Evolutionary conservation across 129 eudicot species (phyloP), one percentile per base, ranked within the genome.

Genomic region (Daucus carota): DNA sequence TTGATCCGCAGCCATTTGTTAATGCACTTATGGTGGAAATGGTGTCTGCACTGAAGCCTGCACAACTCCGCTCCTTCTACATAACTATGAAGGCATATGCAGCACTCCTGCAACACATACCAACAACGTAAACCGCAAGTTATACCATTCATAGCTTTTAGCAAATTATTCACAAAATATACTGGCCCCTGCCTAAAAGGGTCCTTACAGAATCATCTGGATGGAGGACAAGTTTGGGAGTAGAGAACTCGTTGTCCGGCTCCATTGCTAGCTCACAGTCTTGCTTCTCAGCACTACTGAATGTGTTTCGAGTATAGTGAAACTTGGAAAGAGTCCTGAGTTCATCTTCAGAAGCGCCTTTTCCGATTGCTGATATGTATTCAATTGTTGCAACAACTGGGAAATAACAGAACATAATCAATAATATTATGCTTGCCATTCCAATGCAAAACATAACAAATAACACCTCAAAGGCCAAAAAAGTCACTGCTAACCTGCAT

Each of bases 101-200:
- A 86, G 77, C 90, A 86, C 54, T 86, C 90, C 90, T 86, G 57
- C 73, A 34, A 66, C n/a, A n/a, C n/a, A n/a, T n/a, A n/a, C n/a
- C n/a, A n/a, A n/a, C n/a, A n/a, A n/a, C n/a, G n/a, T n/a, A n/a
- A n/a, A n/a, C n/a, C n/a, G n/a, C n/a, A n/a, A n/a, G n/a, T n/a
- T n/a, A n/a, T n/a, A n/a, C n/a, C n/a, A n/a, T n/a, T n/a, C n/a
- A n/a, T n/a, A n/a, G n/a, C n/a, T n/a, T n/a, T n/a, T n/a, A n/a
- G n/a, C n/a, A n/a, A n/a, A n/a, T n/a, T n/a, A n/a, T n/a, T n/a
- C n/a, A n/a, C n/a, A n/a, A n/a, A n/a, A n/a, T n/a, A n/a, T n/a
- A n/a, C n/a, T n/a, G n/a, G n/a, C n/a, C n/a, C n/a, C n/a, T n/a
- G n/a, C n/a, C n/a, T n/a, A n/a, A n/a, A n/a, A n/a, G 40, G 5